Conservation (phyloP, 805 yeast species). For the Lachancea sp. region DNA sequence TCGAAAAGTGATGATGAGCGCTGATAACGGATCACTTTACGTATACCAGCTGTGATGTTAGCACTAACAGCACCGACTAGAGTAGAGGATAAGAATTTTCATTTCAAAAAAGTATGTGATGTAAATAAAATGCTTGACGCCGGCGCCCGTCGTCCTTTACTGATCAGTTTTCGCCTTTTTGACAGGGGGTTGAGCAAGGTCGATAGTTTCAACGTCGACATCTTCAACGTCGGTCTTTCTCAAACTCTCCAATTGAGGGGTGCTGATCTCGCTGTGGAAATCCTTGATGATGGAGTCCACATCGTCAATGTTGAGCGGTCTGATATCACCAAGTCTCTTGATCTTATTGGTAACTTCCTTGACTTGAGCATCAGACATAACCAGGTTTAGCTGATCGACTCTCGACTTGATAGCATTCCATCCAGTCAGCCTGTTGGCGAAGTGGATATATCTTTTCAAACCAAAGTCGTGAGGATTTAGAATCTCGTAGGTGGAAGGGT, state of each 20-base stretch:
- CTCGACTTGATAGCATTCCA: constrained; percentile 99
- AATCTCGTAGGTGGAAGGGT: constrained; percentile 98
- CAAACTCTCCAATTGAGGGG: constrained; percentile 41
- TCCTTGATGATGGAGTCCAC: constrained; percentile 95
- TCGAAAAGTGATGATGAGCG: background rate
- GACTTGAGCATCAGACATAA: constrained; percentile 84
- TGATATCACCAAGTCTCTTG: constrained; percentile 89
- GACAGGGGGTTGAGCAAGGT: constrained; percentile 24
- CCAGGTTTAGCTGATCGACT: constrained; percentile 91
- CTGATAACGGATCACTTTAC: constrained; percentile 3
- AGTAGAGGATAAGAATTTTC: background rate
- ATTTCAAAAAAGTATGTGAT: background rate
- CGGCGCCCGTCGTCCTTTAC: constrained; percentile 1
- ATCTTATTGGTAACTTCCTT: constrained; percentile 93
- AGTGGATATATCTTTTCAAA: constrained; percentile 91
- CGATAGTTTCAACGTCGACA: constrained; percentile 15
- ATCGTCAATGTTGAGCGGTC: constrained; percentile 92
- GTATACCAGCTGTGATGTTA: constrained; percentile 3
- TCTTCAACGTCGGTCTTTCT: constrained; percentile 18
- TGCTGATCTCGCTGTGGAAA: constrained; percentile 69
- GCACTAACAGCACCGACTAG: background rate
- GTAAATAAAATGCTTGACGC: background rate
- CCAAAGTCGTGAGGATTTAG: constrained; percentile 94
- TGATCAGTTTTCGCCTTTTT: constrained; percentile 28
- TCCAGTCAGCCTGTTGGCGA: constrained; percentile 96